Percentiles rank a stretch among this genome's conserved stretches.
phyloP scores from a whole-genome alignment of 2,329 filamentous ascomycete species.

The Talaromyces sp. region DNA sequence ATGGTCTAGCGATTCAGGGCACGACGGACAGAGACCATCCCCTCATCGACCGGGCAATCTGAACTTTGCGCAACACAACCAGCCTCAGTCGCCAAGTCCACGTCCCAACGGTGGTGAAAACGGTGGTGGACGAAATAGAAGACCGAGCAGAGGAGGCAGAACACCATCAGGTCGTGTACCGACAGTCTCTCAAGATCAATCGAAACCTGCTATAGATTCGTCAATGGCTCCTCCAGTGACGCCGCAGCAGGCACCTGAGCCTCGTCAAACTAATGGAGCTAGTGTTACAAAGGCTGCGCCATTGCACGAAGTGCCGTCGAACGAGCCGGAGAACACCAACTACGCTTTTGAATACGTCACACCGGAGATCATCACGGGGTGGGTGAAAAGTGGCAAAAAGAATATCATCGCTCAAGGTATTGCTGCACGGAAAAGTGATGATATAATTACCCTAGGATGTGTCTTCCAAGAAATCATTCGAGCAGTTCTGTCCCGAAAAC shows the following conservation, averaged over 20 bases:
- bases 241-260: constrained; percentile 27
- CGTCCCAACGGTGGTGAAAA: constrained; percentile 36
- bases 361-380: constrained; percentile 62
- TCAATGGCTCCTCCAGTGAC: constrained; percentile 34
- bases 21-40: constrained; percentile 43
- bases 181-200: constrained; percentile 36
- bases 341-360: constrained; percentile 77
- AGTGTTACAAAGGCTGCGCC: constrained; percentile 23
- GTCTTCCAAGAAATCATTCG: constrained; percentile 84
- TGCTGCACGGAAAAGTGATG: constrained; percentile 63
- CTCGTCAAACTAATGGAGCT: constrained; percentile 29
- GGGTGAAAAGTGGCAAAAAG: constrained; percentile 65
- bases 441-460: constrained; percentile 64
- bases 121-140: constrained; percentile 33
- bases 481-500: constrained; percentile 65
- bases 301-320: constrained; percentile 14
- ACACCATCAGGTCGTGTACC: constrained; percentile 35
- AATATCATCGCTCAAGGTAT: constrained; percentile 64
- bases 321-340: constrained; percentile 27
- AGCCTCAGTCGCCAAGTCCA: constrained; percentile 35
- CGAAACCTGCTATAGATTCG: constrained; percentile 28
- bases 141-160: constrained; percentile 39
- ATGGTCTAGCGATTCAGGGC: constrained; percentile 42
- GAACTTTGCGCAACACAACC: constrained; percentile 53
- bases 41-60: constrained; percentile 47